phyloP scores from a whole-genome alignment of 495 filamentous ascomycete species.

The Hypoxylon intermedium region DNA sequence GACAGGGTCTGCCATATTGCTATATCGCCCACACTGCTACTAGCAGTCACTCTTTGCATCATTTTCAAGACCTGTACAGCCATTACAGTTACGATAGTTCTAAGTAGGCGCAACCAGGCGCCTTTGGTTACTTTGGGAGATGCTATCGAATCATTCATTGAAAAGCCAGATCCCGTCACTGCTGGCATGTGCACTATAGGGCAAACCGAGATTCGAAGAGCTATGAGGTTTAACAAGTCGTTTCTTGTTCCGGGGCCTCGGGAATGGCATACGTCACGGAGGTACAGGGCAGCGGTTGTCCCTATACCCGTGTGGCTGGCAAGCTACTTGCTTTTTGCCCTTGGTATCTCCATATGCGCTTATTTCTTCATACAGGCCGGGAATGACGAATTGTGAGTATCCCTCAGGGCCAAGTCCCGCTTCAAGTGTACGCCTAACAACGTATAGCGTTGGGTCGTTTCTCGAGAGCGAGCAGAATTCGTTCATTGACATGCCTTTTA shows the following conservation, averaged over 20 bases:
- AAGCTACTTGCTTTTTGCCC: slow-evolving; percentile 28
- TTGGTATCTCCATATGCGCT: slow-evolving; percentile 14
- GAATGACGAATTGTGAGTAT: slow-evolving; percentile 1
- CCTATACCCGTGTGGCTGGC: slow-evolving; percentile 22
- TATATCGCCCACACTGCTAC: slow-evolving; percentile 43
- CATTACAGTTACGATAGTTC: slow-evolving; percentile 43
- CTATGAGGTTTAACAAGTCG: slow-evolving; percentile 2
- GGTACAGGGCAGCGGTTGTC: slow-evolving; percentile 6
- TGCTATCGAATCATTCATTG: slow-evolving; percentile 57
- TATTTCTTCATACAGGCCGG: slow-evolving; percentile 1
- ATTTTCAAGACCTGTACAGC: slow-evolving; percentile 48
- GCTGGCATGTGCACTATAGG: slow-evolving; percentile 40
- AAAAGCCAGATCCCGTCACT: slow-evolving; percentile 49
- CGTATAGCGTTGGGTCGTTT: slow-evolving; percentile 22
- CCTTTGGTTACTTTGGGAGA: slow-evolving; percentile 61
- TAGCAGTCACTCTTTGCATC: slow-evolving; percentile 43
- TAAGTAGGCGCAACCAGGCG: slow-evolving; percentile 34
- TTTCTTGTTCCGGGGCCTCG: slow-evolving; percentile 10
- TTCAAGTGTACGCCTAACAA: not conserved
- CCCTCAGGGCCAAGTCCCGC: not conserved
- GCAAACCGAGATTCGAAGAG: slow-evolving; percentile 26
- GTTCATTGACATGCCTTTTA: slow-evolving; percentile 10
- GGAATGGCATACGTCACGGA: slow-evolving; percentile 14
- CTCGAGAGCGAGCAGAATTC: slow-evolving; percentile 28
- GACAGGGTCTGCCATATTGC: slow-evolving; percentile 28